Conservation (phyloP, 805 yeast species). For the Danielia oregonensis region DNA sequence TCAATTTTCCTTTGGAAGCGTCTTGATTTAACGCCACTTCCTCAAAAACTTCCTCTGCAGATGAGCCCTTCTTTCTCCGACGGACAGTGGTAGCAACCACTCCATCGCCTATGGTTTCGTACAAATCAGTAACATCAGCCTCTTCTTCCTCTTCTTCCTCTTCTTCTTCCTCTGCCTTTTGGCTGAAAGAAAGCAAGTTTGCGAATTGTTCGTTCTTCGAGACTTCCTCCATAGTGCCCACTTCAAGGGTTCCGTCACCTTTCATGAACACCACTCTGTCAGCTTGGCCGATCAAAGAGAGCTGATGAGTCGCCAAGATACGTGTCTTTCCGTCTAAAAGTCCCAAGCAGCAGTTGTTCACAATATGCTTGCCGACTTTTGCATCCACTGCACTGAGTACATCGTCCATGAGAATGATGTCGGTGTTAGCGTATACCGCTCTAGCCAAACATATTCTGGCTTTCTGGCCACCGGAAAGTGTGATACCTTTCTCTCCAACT, state of each 20-base stretch:
- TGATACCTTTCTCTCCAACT: slow-evolving; percentile 83
- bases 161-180: slow-evolving; percentile 24
- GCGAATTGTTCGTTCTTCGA: no score
- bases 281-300: no score
- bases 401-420: no score
- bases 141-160: slow-evolving; percentile 18
- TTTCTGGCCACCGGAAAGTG: slow-evolving; percentile 87
- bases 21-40: slow-evolving; percentile 25
- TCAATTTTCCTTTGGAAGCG: slow-evolving; percentile 21
- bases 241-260: no score
- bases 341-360: no score
- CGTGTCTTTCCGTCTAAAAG: no score
- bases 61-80: slow-evolving; percentile 15
- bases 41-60: slow-evolving; percentile 34
- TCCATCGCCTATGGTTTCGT: slow-evolving; percentile 7
- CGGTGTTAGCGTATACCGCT: slow-evolving; percentile 76
- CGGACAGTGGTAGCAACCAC: slow-evolving; percentile 10
- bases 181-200: no score
- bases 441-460: slow-evolving; percentile 78
- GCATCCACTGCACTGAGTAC: no score
- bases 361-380: no score
- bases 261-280: no score
- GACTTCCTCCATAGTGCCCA: no score
- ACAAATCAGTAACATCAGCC: slow-evolving; percentile 3
- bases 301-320: no score